Percentiles rank a stretch among this genome's conserved stretches.
Conservation (phyloP, 768 basidiomycete genomes). For the Pleurotus sapidus region DNA sequence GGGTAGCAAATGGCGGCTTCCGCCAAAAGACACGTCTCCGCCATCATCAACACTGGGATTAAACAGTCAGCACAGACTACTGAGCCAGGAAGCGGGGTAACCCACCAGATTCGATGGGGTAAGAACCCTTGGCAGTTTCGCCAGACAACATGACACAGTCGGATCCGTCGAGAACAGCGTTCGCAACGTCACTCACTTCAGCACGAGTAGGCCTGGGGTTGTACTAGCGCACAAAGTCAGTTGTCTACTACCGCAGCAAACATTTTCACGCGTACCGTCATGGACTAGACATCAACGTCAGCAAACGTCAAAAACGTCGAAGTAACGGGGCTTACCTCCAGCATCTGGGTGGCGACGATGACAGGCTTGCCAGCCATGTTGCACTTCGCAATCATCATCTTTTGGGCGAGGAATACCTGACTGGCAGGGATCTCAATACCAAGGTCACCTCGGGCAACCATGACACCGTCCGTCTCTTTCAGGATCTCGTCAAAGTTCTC, state of each 20-base stretch:
- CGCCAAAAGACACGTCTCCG: conserved; percentile 96
- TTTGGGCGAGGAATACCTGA: conserved; percentile 98
- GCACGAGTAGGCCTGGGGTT: conserved; percentile 99
- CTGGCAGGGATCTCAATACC: conserved; percentile 99
- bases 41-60: conserved; percentile 92
- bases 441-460: conserved; percentile 99
- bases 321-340: conserved; percentile 59
- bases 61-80: neutral
- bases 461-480: conserved; percentile 94
- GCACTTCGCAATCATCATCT: conserved; percentile 99
- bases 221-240: conserved; percentile 50
- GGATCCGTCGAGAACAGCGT: conserved; percentile 97
- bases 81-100: conserved; percentile 4
- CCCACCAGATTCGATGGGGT: conserved; percentile 92
- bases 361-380: conserved; percentile 97
- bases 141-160: conserved; percentile 99
- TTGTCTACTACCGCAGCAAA: neutral
- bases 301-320: neutral
- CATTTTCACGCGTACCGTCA: conserved; percentile 64
- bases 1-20: conserved; percentile 96
- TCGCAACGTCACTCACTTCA: conserved; percentile 98
- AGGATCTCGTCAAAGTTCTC: conserved; percentile 99
- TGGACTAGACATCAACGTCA: conserved; percentile 52
- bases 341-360: conserved; percentile 99
- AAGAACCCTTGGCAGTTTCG: conserved; percentile 97